phyloP scores from a whole-genome alignment of 2,329 filamentous ascomycete species.

The Gyromitra esculenta region DNA sequence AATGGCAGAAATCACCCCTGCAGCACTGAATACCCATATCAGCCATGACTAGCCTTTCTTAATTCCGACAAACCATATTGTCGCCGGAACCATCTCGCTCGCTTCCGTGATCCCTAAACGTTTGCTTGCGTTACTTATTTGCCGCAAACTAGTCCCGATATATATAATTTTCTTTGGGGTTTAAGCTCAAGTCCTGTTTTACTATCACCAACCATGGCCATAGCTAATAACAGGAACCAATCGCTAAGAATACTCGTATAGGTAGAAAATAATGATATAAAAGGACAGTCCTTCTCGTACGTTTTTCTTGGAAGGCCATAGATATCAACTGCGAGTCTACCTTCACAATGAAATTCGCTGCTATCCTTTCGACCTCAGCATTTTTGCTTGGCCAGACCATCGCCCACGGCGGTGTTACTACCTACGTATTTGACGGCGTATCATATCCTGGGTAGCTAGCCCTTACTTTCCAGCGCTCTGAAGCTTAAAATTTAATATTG shows the following conservation, averaged over 20 bases:
- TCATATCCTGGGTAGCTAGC: constrained; percentile 64
- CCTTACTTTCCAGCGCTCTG: constrained; percentile 62
- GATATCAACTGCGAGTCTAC: not conserved
- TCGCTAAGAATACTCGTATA: not conserved
- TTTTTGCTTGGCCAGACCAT: constrained; percentile 58
- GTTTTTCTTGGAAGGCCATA: constrained; percentile 19
- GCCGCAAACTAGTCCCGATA: not conserved
- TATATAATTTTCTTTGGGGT: not conserved
- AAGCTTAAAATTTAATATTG: constrained; percentile 1
- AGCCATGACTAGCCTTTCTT: not conserved
- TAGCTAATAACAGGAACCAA: not conserved
- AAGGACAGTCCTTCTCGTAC: not conserved
- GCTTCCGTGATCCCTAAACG: constrained; percentile 19
- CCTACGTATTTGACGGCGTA: constrained; percentile 64
- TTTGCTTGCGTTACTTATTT: constrained; percentile 20
- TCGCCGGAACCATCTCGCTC: constrained; percentile 13
- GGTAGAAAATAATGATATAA: constrained; percentile 21
- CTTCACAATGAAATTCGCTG: constrained; percentile 61
- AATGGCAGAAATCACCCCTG: constrained; percentile 24
- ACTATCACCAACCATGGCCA: not conserved
- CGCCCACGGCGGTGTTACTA: constrained; percentile 62
- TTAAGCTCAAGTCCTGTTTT: constrained; percentile 28
- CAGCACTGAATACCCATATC: constrained; percentile 34
- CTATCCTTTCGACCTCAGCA: constrained; percentile 59
- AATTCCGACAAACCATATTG: constrained; percentile 14